Base-by-base conservation (phyloP, 495 filamentous ascomycete genomes). In the Paragyromitra xinjiangensis region DNA sequence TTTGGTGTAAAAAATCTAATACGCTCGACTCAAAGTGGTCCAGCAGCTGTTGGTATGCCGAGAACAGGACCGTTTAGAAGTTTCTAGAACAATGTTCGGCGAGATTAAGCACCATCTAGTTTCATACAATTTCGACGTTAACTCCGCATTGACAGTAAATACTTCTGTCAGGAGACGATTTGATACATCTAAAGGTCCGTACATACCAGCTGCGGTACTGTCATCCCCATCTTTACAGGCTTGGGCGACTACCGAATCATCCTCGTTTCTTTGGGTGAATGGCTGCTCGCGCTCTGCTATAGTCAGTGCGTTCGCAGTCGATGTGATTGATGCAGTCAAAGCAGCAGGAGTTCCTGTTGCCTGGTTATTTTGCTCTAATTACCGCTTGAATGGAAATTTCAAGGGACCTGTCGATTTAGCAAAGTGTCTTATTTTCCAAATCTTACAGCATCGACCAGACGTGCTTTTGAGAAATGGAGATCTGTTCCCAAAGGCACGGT, bases 131-230 rank as follows among this genome's bases (percentile, higher is more conserved):
- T 29, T 50, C 14, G 64, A 34, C 50, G n/a, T 2, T 53, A 53
- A 45, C 44, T 16, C 14, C 44, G 44, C 44, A 12, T 9, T 45
- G 11, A 22, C 50, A 53, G 14, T 53, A 53, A 53, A 22, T 19
- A 4, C 50, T 4, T 53, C 50, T 19, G 6, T 53, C n/a, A 7
- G 2, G 3, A 34, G 11, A 48, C 34, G 44, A 16, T 66, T 66
- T 51, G 42, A 29, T 66, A 66, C n/a, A 8, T 22, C 16, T 26
- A 68, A 68, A 69, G 59, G 67, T 37, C 45, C 67, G 16, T 65
- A 45, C 45, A 44, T 34, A 29, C 64, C 9, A 50, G 64, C 42
- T 66, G 44, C n/a, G 14, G 50, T 8, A 50, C 50, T 53, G 5
- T 7, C 50, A 66, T 34, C 42, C 34, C 42, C 44, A 66, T n/a